These are phyloP conservation scores for sunflower (Helianthus annuus) DNA, from an alignment of 129 eudicot species.

Conservation along the genomic window DNA sequence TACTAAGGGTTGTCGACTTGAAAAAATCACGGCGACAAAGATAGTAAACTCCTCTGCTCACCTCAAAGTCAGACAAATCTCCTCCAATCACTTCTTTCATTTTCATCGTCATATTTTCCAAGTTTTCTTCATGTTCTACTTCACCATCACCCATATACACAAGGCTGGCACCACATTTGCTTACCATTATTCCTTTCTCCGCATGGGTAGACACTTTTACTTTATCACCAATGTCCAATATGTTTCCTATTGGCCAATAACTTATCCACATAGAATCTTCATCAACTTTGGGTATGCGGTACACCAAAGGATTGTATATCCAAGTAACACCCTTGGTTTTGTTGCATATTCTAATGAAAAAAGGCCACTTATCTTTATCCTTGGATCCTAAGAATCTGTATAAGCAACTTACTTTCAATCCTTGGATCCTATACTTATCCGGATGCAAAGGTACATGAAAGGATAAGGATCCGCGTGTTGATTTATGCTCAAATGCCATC, in stretches of 20 bases:
- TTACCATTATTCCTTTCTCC: not conserved
- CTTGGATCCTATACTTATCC: not conserved
- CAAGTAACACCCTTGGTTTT: constrained; percentile 1
- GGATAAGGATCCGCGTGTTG: not conserved
- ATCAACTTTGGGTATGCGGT: not conserved
- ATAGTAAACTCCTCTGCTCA: not conserved
- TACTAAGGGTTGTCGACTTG: not conserved
- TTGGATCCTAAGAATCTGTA: not conserved
- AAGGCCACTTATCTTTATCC: not conserved
- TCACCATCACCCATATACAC: constrained; percentile 5
- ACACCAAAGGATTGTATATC: constrained; percentile 12
- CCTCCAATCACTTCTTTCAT: constrained; percentile 17
- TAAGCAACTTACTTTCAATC: not conserved
- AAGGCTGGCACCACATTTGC: constrained; percentile 20
- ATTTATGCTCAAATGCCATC: not conserved
- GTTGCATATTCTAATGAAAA: not conserved
- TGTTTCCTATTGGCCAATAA: constrained; percentile 22
- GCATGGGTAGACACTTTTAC: not conserved
- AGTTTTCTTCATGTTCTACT: not conserved
- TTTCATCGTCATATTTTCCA: not conserved
- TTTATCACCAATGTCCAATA: constrained; percentile 17
- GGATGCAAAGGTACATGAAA: not conserved
- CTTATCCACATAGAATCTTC: constrained; percentile 18
- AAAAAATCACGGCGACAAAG: constrained; percentile 12
- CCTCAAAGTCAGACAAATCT: constrained; percentile 7